Base-by-base conservation (phyloP, 2,329 filamentous ascomycete genomes). In the Botrytis elliptica region DNA sequence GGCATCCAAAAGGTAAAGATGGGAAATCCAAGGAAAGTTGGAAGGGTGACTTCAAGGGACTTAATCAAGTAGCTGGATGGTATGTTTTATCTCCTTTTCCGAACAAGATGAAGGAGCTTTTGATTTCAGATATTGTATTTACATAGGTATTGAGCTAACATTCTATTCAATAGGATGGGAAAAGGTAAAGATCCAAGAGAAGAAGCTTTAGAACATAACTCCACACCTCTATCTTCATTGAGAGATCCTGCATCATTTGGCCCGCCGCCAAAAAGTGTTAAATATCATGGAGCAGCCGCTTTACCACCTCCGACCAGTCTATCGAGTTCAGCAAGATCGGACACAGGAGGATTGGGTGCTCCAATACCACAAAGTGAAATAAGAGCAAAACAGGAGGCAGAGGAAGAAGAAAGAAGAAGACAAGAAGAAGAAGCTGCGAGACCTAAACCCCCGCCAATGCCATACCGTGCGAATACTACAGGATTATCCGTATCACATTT, bases 191-290 rank as follows among this genome's bases (percentile, higher is more conserved):
- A 78, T 55, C 38, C 77, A 38, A 75, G 75, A 67, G 71, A 71
- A 62, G 76, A 76, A 74, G 75, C 74, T 64, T 33, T 72, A 4
- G 78, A 79, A 49, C 79, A 78, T 75, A 67, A 76, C 16, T 76
- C 78, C 36, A 84, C 84, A 65, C 91, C 91, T 25, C 81, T 93
- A 20, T 84, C 87, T 1, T 85, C 86, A 2, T 81, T 93, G 33
- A 90, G 88, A 82, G 91, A 93, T 78, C 91, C 90, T 3, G 79
- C 86, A 1, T 85, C 87, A 2, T 93, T 93, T 80, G 91, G 86
- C 1, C 90, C 91, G 52, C 91, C 91, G 59, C 91, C 91, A 2
- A 92, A 89, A 79, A 88, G 81, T 72, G 73, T 79, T 49, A 78
- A 79, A 55, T 80, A 79, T 71, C 77, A 81, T 74, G 80, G 80